A percentile compares a stretch with the other conserved stretches of the same genome.
Evolutionary conservation across 2,329 filamentous ascomycete species (phyloP).

Genomic region (Aspergillus sp.): DNA sequence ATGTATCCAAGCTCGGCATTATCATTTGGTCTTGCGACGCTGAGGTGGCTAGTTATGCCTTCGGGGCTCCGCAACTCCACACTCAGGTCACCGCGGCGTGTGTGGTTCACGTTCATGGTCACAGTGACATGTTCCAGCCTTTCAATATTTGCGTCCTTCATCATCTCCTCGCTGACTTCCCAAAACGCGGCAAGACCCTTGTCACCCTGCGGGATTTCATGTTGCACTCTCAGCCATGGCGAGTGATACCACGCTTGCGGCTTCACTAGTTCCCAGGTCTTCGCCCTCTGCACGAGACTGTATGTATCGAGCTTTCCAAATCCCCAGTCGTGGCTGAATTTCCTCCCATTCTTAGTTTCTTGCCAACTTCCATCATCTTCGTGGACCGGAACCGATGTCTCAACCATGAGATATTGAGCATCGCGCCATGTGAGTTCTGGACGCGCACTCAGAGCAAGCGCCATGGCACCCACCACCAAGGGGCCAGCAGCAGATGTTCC

Average conservation of each 20-base stretch:
- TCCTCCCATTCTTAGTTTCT: slow-evolving; percentile 73
- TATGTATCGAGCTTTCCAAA: slow-evolving; percentile 95
- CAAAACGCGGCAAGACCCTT: slow-evolving; percentile 77
- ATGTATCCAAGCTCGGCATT: slow-evolving; percentile 68
- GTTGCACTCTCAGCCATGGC: slow-evolving; percentile 88
- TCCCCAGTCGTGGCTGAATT: slow-evolving; percentile 91
- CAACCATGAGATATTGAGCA: slow-evolving; percentile 83
- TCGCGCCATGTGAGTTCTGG: slow-evolving; percentile 92
- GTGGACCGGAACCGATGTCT: slow-evolving; percentile 80
- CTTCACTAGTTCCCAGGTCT: slow-evolving; percentile 83
- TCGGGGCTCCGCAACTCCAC: slow-evolving; percentile 86
- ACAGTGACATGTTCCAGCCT: slow-evolving; percentile 92
- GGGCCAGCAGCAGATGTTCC: slow-evolving; percentile 95
- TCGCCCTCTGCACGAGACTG: slow-evolving; percentile 79
- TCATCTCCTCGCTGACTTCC: slow-evolving; percentile 76
- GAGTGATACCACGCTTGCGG: slow-evolving; percentile 94
- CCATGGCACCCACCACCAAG: slow-evolving; percentile 87
- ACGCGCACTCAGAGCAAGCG: slow-evolving; percentile 78
- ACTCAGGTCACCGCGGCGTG: slow-evolving; percentile 83
- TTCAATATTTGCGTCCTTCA: slow-evolving; percentile 78
- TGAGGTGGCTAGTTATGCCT: slow-evolving; percentile 79
- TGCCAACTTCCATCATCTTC: slow-evolving; percentile 76
- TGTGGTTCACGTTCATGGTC: slow-evolving; percentile 94
- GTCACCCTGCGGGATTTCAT: slow-evolving; percentile 80
- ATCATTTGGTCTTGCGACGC: slow-evolving; percentile 72